These are phyloP conservation scores for Cicer judaicum DNA, from an alignment of 306 rosid genomes.

Conservation along the genomic window DNA sequence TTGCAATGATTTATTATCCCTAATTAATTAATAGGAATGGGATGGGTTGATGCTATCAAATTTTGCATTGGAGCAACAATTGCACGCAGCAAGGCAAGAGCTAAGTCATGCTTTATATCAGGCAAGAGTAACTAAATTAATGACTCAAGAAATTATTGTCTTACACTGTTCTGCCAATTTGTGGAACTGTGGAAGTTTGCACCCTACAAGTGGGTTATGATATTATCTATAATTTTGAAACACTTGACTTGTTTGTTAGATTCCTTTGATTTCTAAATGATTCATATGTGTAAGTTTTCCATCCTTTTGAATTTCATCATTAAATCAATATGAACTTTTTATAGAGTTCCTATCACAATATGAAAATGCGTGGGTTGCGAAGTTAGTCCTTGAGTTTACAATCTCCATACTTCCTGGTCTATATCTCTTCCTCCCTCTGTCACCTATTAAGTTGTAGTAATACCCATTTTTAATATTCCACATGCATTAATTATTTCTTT, in stretches of 20 bases:
- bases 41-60: constrained; percentile 86
- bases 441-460: no score
- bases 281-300: background rate
- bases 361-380: background rate
- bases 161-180: constrained; percentile 14
- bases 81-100: constrained; percentile 95
- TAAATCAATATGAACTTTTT: background rate
- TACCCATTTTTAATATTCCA: no score
- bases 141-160: background rate
- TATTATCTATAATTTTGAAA: background rate
- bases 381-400: background rate
- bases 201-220: background rate
- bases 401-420: background rate
- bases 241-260: background rate
- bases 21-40: constrained; percentile 77
- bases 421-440: background rate
- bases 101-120: constrained; percentile 94
- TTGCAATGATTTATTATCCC: constrained; percentile 3
- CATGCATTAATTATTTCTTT: no score
- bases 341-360: constrained; percentile 2
- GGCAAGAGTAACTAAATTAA: constrained; percentile 51
- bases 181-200: background rate
- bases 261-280: background rate
- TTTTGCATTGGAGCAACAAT: constrained; percentile 91
- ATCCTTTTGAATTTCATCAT: constrained; percentile 2